A percentile compares a stretch with the other conserved stretches of the same genome.
These are phyloP conservation scores for Penicillium atrosanguineum DNA, from an alignment of 495 filamentous ascomycete species.

Conservation along the genomic window DNA sequence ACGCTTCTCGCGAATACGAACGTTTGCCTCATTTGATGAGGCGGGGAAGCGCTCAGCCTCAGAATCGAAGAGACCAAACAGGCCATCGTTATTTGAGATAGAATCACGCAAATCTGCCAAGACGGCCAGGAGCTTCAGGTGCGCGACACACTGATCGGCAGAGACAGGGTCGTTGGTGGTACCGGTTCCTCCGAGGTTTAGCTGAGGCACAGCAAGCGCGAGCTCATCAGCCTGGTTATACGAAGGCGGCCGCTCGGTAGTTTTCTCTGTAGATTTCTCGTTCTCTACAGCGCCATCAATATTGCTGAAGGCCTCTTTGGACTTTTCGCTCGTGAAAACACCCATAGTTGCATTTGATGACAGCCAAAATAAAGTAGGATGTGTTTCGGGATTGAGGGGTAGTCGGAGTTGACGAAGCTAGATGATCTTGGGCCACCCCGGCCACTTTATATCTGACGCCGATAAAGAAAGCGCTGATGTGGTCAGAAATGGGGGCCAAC, in stretches of 20 bases:
- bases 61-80: constrained; percentile 61
- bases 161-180: constrained; percentile 3
- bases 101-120: constrained; percentile 66
- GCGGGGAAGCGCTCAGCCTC: constrained; percentile 28
- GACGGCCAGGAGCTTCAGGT: constrained; percentile 73
- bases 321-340: constrained; percentile 11
- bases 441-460: neutral
- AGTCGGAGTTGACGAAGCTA: neutral
- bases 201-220: constrained; percentile 10
- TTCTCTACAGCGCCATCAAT: neutral
- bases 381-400: neutral
- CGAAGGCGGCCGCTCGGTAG: constrained; percentile 17
- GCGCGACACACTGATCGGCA: constrained; percentile 58
- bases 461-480: neutral
- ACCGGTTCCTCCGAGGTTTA: constrained; percentile 7
- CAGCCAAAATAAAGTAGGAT: neutral
- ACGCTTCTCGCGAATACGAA: constrained; percentile 65
- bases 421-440: constrained; percentile 1
- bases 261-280: neutral
- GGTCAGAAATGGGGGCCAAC: constrained; percentile 1
- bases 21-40: constrained; percentile 16
- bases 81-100: constrained; percentile 61
- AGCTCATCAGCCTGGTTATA: constrained; percentile 13
- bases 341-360: constrained; percentile 15
- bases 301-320: constrained; percentile 10